Evolutionary conservation across 202 grass and related monocot species (phyloP).

Genomic region (Elaeis oleifera): DNA sequence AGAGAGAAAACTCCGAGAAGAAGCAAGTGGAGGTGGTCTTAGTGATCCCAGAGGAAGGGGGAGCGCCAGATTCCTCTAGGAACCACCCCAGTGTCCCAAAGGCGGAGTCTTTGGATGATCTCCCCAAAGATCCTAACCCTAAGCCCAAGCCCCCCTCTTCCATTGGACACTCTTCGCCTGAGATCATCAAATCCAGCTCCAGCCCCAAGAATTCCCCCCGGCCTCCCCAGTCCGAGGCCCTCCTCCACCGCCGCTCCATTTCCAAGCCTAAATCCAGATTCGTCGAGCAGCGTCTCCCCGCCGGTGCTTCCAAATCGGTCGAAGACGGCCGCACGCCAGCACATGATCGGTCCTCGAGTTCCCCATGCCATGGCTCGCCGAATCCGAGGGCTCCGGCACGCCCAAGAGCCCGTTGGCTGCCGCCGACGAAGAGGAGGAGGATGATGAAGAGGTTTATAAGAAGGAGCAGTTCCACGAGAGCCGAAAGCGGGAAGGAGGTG

Average conservation of each 20-base stretch:
- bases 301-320: background rate
- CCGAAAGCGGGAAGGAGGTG: slow-evolving; percentile 26
- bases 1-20: too few relatives aligned
- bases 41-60: too few relatives aligned
- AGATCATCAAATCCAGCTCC: slow-evolving; percentile 1
- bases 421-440: slow-evolving; percentile 40
- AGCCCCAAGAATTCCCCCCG: slow-evolving; percentile 15
- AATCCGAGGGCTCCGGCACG: slow-evolving; percentile 27
- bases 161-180: background rate
- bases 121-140: background rate
- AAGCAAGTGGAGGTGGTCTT: too few relatives aligned
- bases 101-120: slow-evolving; percentile 7
- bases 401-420: slow-evolving; percentile 34
- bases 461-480: background rate
- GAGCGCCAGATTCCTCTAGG: too few relatives aligned
- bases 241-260: slow-evolving; percentile 63
- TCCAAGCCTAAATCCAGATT: slow-evolving; percentile 71
- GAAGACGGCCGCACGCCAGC: slow-evolving; percentile 8
- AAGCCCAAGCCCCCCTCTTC: background rate
- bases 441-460: slow-evolving; percentile 68
- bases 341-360: background rate
- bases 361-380: slow-evolving; percentile 9
- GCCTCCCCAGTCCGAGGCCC: slow-evolving; percentile 3
- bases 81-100: background rate
- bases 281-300: slow-evolving; percentile 36